A percentile compares a stretch with the other conserved stretches of the same genome.
Conservation (phyloP, 1,284 basidiomycete species). For the Ceratobasidium theobromae region DNA sequence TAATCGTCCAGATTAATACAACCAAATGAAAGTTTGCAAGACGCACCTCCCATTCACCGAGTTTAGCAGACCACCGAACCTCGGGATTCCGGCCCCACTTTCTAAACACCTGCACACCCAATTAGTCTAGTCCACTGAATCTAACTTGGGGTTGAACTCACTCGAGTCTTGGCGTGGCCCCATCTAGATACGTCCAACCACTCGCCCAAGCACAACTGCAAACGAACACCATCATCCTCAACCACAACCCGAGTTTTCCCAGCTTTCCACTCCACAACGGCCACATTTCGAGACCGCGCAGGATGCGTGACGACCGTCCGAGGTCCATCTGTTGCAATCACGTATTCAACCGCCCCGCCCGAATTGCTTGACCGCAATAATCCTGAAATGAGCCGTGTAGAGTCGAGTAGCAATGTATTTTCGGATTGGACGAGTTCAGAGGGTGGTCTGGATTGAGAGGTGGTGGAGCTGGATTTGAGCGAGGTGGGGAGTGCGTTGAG, state of each 20-base stretch:
- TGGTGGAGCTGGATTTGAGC: neutral
- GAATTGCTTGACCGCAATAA: neutral
- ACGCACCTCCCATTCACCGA: constrained; percentile 23
- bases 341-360: neutral
- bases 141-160: neutral
- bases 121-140: neutral
- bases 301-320: constrained; percentile 8
- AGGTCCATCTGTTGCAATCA: neutral
- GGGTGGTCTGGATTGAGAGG: neutral
- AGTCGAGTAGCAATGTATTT: neutral
- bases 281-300: neutral
- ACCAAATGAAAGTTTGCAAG: neutral
- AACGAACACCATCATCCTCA: neutral
- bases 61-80: constrained; percentile 5
- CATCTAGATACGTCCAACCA: neutral
- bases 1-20: neutral
- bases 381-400: constrained; percentile 4
- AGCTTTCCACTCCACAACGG: neutral
- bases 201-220: neutral
- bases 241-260: no score
- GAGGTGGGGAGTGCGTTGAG: neutral
- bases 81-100: constrained; percentile 10
- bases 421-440: neutral
- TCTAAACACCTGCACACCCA: neutral
- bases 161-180: neutral